Evolutionary conservation across 495 filamentous ascomycete species (phyloP), one percentile per base, ranked within the genome.

Genomic region (Talaromyces proteolyticus): DNA sequence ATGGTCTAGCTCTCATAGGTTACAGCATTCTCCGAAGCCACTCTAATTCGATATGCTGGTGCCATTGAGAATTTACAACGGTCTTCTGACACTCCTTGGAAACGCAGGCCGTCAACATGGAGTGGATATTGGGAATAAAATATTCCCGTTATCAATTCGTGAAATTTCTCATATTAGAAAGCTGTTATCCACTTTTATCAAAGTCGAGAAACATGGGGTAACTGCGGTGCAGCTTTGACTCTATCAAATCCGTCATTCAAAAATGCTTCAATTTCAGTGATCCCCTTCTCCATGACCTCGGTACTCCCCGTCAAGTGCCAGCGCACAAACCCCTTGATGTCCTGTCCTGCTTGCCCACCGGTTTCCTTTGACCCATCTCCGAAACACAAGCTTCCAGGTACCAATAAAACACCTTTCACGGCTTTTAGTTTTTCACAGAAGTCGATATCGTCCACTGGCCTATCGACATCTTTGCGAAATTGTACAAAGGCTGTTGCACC

Each of bases 41-140:
- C 66, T 38, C 62, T 89, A 47, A 67, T 88, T 44, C 79, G 73
- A 65, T 86, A 74, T 54, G 84, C 73, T 6, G 81, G 77, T 60
- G 86, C 85, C 12, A 85, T 88, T 59, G 85, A 89, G 65, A 80
- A 87, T 61, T 61, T 85, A 47, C 68, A 76, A 61, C 53, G 68
- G 22, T 58, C 47, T 12, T 59, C 61, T 6, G 61, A 55, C 5
- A 70, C 65, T 4, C 49, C 52, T 55, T 70, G 61, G 53, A 62
- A 72, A 54, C 66, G 76, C 17, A 71, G 65, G n/a, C 59, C 70
- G 47, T 76, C 79, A 16, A 51, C 59, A 44, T 83, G 79, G 79
- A 60, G 69, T 3, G 75, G 72, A 6, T 81, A 79, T 57, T 44
- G 69, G 47, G 53, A 66, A 56, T 68, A 68, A 26, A 75, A 75